phyloP scores from a whole-genome alignment of 2,329 filamentous ascomycete genomes.

The Colletotrichum simmondsii region DNA sequence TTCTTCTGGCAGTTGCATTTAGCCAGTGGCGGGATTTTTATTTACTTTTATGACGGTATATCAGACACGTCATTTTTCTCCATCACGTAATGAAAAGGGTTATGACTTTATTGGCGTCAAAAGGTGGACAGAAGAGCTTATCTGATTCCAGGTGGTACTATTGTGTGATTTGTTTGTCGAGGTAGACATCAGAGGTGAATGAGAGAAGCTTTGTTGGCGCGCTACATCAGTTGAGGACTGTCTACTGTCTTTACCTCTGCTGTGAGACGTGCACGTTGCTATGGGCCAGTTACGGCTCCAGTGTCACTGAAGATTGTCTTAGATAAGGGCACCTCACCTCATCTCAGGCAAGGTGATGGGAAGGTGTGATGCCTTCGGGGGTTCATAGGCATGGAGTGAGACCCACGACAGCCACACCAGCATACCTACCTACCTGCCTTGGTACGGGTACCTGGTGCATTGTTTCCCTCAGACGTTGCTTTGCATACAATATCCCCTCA shows the following conservation, averaged over 20 bases:
- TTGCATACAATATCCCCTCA: slow-evolving; percentile 2
- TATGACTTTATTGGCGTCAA: neutral
- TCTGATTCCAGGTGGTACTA: neutral
- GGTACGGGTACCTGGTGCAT: neutral
- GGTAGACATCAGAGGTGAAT: neutral
- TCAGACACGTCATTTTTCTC: neutral
- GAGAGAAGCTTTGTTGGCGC: neutral
- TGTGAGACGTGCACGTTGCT: slow-evolving; percentile 9
- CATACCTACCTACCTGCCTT: neutral
- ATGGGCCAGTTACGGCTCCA: neutral
- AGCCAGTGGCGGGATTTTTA: neutral
- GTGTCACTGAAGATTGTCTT: neutral
- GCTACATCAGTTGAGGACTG: neutral
- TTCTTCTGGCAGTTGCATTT: slow-evolving; percentile 27
- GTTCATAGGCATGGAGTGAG: neutral
- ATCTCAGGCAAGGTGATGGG: neutral
- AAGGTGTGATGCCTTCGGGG: neutral
- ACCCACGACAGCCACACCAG: slow-evolving; percentile 22
- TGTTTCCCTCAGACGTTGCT: neutral
- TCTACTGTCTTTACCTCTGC: neutral
- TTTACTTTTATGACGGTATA: neutral
- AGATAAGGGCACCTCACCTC: neutral
- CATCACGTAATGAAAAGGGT: slow-evolving; percentile 1
- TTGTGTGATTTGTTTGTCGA: neutral
- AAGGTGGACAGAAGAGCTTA: neutral